Evolutionary conservation across 257 asterid species (phyloP).

Genomic region (Apocynum venetum): DNA sequence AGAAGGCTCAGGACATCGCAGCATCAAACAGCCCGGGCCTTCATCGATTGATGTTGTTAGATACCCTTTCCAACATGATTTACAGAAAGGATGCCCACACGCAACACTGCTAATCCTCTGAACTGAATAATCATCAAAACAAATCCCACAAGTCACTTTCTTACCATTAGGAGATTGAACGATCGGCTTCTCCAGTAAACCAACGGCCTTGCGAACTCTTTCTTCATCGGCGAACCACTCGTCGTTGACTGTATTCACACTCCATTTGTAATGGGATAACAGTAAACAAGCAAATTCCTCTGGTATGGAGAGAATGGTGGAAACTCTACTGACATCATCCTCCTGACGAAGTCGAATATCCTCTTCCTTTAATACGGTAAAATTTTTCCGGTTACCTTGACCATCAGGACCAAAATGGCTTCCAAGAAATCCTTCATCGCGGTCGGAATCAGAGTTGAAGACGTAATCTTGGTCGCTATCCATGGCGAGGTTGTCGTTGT

Average conservation of each 20-base stretch:
- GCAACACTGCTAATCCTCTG: constrained; percentile 44
- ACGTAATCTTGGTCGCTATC: neutral
- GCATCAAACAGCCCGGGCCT: constrained; percentile 87
- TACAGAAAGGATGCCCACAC: constrained; percentile 82
- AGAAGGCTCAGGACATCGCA: constrained; percentile 87
- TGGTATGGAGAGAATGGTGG: constrained; percentile 27
- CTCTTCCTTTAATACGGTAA: constrained; percentile 15
- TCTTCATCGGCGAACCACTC: constrained; percentile 35
- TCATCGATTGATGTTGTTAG: constrained; percentile 74
- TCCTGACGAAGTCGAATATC: constrained; percentile 29
- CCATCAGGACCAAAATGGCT: neutral
- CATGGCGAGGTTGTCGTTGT: neutral
- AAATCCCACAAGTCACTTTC: constrained; percentile 82
- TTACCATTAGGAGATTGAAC: constrained; percentile 29
- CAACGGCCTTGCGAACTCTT: constrained; percentile 46
- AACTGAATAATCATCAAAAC: constrained; percentile 54
- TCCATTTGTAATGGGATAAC: constrained; percentile 27
- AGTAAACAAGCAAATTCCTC: constrained; percentile 20
- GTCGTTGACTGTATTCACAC: constrained; percentile 25
- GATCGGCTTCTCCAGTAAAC: constrained; percentile 54
- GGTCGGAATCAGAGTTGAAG: constrained; percentile 10
- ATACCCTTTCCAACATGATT: constrained; percentile 84
- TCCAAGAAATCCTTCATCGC: constrained; percentile 1
- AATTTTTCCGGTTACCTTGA: constrained; percentile 7
- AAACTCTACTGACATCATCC: constrained; percentile 17